Evolutionary conservation across 108 stramenopile genomes (phyloP).

Genomic region (Pseudonitzschia delicatissima): DNA sequence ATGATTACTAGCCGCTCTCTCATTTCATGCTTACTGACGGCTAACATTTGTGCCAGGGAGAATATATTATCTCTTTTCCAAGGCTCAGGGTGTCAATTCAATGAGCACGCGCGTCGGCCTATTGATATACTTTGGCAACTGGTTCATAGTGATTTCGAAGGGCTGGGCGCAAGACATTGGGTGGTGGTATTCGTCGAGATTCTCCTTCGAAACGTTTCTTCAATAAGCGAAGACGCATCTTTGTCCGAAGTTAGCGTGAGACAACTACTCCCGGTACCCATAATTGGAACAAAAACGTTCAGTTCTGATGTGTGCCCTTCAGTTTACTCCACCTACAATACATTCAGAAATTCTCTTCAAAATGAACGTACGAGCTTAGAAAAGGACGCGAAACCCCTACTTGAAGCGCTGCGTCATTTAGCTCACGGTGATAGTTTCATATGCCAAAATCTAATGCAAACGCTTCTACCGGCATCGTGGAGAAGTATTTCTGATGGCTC

Average conservation of each 20-base stretch:
- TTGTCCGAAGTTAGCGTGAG: neutral
- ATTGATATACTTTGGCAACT: slow-evolving; percentile 55
- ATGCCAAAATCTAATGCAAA: slow-evolving; percentile 50
- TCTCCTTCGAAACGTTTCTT: slow-evolving; percentile 27
- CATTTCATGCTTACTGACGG: slow-evolving; percentile 48
- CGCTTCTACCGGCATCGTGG: slow-evolving; percentile 60
- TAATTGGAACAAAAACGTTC: neutral
- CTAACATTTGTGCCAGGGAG: slow-evolving; percentile 34
- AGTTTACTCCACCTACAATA: neutral
- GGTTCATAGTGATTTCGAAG: slow-evolving; percentile 65
- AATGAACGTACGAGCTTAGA: neutral
- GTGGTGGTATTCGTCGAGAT: slow-evolving; percentile 63
- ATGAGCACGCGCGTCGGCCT: slow-evolving; percentile 6
- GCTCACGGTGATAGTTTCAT: slow-evolving; percentile 49
- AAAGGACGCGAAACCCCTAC: neutral
- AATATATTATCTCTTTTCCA: slow-evolving; percentile 23
- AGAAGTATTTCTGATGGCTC: slow-evolving; percentile 32
- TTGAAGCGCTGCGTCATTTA: slow-evolving; percentile 40
- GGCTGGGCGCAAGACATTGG: slow-evolving; percentile 65
- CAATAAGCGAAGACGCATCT: neutral
- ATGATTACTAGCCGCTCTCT: slow-evolving; percentile 32
- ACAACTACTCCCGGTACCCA: neutral
- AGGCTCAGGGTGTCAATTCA: neutral
- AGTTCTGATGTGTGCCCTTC: neutral
- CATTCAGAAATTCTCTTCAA: neutral